phyloP scores from a whole-genome alignment of 2,329 filamentous ascomycete genomes.

The Podosphaera aphanis region DNA sequence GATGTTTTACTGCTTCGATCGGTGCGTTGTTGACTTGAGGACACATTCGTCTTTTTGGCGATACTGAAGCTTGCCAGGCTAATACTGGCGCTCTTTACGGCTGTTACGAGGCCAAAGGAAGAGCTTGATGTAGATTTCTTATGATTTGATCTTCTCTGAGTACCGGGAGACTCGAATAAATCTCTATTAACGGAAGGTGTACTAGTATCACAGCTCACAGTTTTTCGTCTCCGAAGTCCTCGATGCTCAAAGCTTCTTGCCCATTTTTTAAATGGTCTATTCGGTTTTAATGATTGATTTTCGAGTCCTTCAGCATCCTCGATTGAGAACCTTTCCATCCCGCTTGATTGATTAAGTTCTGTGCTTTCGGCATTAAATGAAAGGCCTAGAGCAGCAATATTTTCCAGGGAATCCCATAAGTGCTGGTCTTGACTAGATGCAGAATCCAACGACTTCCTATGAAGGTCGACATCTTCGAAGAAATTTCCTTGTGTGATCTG shows the following conservation, averaged over 20 bases:
- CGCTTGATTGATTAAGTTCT: constrained; percentile 2
- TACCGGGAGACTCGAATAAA: constrained; percentile 16
- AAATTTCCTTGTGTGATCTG: constrained; percentile 10
- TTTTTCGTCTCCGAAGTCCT: constrained; percentile 22
- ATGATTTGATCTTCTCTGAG: constrained; percentile 19
- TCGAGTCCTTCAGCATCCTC: constrained; percentile 7
- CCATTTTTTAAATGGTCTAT: constrained; percentile 44
- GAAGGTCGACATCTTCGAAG: constrained; percentile 17
- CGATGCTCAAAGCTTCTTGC: constrained; percentile 43
- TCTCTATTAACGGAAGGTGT: constrained; percentile 5
- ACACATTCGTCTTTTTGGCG: constrained; percentile 25
- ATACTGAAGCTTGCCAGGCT: constrained; percentile 54
- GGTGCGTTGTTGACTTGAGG: constrained; percentile 32
- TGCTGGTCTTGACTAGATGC: constrained; percentile 13
- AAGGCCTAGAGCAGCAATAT: constrained; percentile 20
- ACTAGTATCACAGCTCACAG: constrained; percentile 16
- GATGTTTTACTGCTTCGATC: constrained; percentile 40
- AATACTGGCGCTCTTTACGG: constrained; percentile 57
- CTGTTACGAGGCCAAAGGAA: constrained; percentile 59
- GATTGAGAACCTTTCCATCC: constrained; percentile 10
- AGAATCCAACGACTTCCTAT: constrained; percentile 8
- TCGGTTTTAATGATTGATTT: constrained; percentile 4
- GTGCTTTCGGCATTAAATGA: constrained; percentile 16
- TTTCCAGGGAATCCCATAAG: constrained; percentile 19
- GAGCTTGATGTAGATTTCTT: constrained; percentile 45